These are phyloP conservation scores for Moringa oleifera DNA, from an alignment of 345 rosid species.

Conservation along the genomic window DNA sequence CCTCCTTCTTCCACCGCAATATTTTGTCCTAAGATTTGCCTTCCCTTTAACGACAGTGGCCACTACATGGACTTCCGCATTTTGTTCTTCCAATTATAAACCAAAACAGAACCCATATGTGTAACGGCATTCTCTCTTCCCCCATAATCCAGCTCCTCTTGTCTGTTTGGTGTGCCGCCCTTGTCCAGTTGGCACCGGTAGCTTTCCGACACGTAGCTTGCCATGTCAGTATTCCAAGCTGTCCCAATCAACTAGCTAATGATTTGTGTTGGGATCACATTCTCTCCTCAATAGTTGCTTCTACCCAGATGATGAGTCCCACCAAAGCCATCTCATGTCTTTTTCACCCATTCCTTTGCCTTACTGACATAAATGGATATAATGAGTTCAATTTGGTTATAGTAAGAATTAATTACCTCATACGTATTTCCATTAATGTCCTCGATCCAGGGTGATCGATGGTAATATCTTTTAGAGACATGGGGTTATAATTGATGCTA, in stretches of 20 bases:
- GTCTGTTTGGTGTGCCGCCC: conserved; percentile 88
- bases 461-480: too few species aligned
- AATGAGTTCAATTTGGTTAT: too few species aligned
- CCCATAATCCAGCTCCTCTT: conserved; percentile 51
- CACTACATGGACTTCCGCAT: conserved; percentile 14
- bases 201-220: conserved; percentile 30
- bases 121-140: conserved; percentile 10
- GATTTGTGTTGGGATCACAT: conserved; percentile 28
- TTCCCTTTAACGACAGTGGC: conserved; percentile 23
- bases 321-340: conserved; percentile 21
- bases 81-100: conserved; percentile 13
- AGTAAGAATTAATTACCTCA: too few species aligned
- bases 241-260: conserved; percentile 42
- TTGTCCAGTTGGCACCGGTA: conserved; percentile 23
- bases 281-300: conserved; percentile 2
- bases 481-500: too few species aligned
- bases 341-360: conserved; percentile 16
- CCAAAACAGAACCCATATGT: conserved; percentile 15
- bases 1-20: conserved; percentile 41
- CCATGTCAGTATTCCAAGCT: conserved; percentile 30
- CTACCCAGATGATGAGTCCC: conserved; percentile 12
- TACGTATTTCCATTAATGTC: too few species aligned
- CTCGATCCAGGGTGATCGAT: too few species aligned
- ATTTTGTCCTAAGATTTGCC: conserved; percentile 49
- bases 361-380: too few species aligned